Conservation (phyloP, 805 yeast species). For the Pichia nakasei region DNA sequence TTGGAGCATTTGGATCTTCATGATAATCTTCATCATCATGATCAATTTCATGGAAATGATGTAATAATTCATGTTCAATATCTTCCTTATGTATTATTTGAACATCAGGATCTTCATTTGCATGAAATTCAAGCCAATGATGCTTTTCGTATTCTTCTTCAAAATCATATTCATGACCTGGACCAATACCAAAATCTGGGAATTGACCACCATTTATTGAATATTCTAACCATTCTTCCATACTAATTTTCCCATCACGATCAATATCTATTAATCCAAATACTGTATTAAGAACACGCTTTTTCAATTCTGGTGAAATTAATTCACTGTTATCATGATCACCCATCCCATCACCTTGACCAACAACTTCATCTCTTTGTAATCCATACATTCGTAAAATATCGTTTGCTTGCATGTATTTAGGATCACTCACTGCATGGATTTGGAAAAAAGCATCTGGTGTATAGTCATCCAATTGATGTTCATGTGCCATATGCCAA, state of each 20-base stretch:
- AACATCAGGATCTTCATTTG: conserved; percentile 75
- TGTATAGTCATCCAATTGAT: conserved; percentile 36
- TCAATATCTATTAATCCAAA: conserved; percentile 56
- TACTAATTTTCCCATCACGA: conserved; percentile 52
- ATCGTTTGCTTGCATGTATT: conserved; percentile 38
- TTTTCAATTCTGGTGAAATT: conserved; percentile 46
- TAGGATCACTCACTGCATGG: conserved; percentile 65
- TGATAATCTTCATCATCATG: conserved; percentile 13
- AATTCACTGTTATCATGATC: conserved; percentile 57
- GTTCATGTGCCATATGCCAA: conserved; percentile 91
- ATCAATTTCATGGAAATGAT: conserved; percentile 80
- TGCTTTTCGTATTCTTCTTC: conserved; percentile 91
- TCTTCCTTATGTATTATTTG: conserved; percentile 78
- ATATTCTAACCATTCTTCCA: conserved; percentile 64
- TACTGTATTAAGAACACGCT: conserved; percentile 46
- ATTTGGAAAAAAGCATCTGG: conserved; percentile 65
- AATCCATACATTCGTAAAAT: conserved; percentile 78
- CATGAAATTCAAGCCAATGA: conserved; percentile 82
- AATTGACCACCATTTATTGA: conserved; percentile 56
- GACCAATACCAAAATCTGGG: conserved; percentile 91
- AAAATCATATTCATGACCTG: conserved; percentile 81
- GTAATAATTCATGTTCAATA: conserved; percentile 76
- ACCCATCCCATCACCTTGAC: conserved; percentile 89
- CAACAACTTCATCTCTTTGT: conserved; percentile 60
- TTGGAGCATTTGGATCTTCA: background rate